Conservation (phyloP, 2,329 filamentous ascomycete genomes). For the Alternaria brassicicola region DNA sequence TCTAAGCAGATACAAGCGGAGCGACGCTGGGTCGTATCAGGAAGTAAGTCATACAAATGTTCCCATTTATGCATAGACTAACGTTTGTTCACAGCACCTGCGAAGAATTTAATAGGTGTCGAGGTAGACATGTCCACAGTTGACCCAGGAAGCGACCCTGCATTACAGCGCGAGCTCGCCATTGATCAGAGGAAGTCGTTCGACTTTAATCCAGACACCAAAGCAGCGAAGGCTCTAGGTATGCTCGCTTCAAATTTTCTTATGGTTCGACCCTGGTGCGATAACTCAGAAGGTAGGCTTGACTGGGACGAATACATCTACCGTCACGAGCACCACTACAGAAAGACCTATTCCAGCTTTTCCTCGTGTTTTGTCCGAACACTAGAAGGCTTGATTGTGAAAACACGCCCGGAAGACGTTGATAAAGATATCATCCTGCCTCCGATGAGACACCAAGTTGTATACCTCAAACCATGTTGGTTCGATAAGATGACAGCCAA, state of each 20-base stretch:
- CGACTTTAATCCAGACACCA: slow-evolving; percentile 41
- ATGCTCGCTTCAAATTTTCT: slow-evolving; percentile 73
- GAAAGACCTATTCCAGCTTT: slow-evolving; percentile 61
- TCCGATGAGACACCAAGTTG: slow-evolving; percentile 70
- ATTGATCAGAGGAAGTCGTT: slow-evolving; percentile 52
- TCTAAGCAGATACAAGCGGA: slow-evolving; percentile 65
- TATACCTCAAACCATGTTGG: slow-evolving; percentile 79
- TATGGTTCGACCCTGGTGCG: slow-evolving; percentile 78
- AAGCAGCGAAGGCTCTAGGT: slow-evolving; percentile 65
- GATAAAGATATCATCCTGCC: slow-evolving; percentile 69
- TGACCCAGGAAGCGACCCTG: slow-evolving; percentile 39
- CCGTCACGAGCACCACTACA: slow-evolving; percentile 55
- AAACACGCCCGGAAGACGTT: slow-evolving; percentile 77
- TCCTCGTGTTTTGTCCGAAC: slow-evolving; percentile 68
- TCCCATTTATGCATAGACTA: background rate
- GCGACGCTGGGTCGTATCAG: slow-evolving; percentile 86
- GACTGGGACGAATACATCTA: slow-evolving; percentile 77
- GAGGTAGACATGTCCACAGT: slow-evolving; percentile 61
- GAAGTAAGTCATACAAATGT: slow-evolving; percentile 55
- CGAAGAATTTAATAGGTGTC: slow-evolving; percentile 79
- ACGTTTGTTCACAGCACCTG: slow-evolving; percentile 61
- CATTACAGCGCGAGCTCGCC: slow-evolving; percentile 32
- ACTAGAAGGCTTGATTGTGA: slow-evolving; percentile 79
- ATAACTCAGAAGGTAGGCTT: slow-evolving; percentile 64
- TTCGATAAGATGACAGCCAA: slow-evolving; percentile 86